Percentiles rank a stretch among this genome's conserved stretches.
These are phyloP conservation scores for Cercospora zeae-maydis DNA, from an alignment of 2,329 filamentous ascomycete genomes.

Conservation along the genomic window DNA sequence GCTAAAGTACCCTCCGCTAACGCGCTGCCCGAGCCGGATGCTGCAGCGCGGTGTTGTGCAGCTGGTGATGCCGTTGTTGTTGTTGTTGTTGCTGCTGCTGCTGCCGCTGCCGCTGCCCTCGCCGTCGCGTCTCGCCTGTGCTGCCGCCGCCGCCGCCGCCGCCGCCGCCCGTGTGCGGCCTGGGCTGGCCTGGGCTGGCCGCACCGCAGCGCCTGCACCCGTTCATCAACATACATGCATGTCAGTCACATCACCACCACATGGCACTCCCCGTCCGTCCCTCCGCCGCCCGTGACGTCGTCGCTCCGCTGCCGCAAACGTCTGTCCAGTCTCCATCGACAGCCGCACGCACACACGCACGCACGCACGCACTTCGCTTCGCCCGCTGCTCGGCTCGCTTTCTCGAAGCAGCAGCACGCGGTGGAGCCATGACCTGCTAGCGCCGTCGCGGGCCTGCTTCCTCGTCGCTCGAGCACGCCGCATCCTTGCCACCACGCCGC, in stretches of 20 bases:
- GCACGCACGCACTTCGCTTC: constrained; percentile 10
- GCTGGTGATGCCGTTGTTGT: no score
- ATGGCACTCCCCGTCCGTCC: no score
- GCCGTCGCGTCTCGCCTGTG: neutral
- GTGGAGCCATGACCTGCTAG: constrained; percentile 4
- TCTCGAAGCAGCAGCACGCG: constrained; percentile 6
- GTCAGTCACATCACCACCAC: no score
- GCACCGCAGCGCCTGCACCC: no score
- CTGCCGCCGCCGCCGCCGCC: neutral
- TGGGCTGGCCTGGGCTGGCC: no score
- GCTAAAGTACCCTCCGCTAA: constrained; percentile 8
- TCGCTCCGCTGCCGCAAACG: no score
- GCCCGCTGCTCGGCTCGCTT: constrained; percentile 7
- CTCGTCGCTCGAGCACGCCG: neutral
- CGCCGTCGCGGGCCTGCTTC: neutral
- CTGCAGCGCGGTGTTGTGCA: neutral
- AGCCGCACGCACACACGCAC: no score
- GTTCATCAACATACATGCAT: no score
- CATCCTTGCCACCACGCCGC: neutral
- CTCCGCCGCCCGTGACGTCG: no score
- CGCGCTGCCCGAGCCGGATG: constrained; percentile 5
- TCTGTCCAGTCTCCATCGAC: neutral
- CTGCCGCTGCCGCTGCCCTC: neutral
- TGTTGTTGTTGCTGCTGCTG: neutral
- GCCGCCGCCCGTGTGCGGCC: neutral